Conservation (phyloP, 2,329 filamentous ascomycete genomes). For the Leptoxyphium fumago region DNA sequence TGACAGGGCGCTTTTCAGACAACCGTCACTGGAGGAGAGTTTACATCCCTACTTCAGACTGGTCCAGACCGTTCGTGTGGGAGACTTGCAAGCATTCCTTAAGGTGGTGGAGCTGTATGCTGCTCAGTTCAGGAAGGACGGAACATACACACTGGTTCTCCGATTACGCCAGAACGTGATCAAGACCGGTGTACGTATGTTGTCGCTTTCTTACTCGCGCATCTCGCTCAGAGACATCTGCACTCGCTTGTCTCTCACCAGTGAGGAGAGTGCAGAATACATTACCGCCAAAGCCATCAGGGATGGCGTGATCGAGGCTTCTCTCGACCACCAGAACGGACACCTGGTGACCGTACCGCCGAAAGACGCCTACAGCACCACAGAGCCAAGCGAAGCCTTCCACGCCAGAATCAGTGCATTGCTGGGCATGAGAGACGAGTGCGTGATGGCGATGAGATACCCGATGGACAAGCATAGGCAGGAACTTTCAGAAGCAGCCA, state of each 20-base stretch:
- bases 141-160: conserved; percentile 88
- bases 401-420: conserved; percentile 92
- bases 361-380: conserved; percentile 88
- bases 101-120: conserved; percentile 69
- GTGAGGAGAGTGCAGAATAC: conserved; percentile 95
- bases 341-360: conserved; percentile 99
- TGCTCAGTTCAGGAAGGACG: conserved; percentile 78
- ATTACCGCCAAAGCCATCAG: conserved; percentile 98
- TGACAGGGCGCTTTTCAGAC: conserved; percentile 84
- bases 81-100: conserved; percentile 86
- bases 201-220: conserved; percentile 93
- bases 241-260: conserved; percentile 81
- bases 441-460: conserved; percentile 98
- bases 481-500: conserved; percentile 94
- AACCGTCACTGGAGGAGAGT: conserved; percentile 70
- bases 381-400: conserved; percentile 92
- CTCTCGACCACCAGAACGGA: conserved; percentile 80
- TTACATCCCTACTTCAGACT: conserved; percentile 88
- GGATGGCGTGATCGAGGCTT: conserved; percentile 93
- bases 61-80: conserved; percentile 90
- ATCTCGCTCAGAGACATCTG: conserved; percentile 97
- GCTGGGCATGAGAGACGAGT: conserved; percentile 86
- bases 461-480: conserved; percentile 98
- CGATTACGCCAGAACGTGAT: conserved; percentile 96
- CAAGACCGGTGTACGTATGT: conserved; percentile 98